A percentile compares a stretch with the other conserved stretches of the same genome.
Evolutionary conservation across 2,329 filamentous ascomycete genomes (phyloP).

Genomic region (Orbilia quercus): DNA sequence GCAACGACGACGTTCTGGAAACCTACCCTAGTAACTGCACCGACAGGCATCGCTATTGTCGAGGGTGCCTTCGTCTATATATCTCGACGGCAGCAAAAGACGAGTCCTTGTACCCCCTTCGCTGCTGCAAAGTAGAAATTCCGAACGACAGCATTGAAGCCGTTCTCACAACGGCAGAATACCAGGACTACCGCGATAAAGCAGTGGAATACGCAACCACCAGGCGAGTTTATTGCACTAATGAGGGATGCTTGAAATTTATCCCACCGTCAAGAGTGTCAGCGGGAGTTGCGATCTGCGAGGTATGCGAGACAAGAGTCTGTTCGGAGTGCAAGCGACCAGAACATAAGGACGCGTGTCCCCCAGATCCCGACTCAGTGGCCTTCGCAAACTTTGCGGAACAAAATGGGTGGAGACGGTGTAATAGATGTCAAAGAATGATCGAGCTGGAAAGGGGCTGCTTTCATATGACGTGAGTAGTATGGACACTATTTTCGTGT

Average conservation of each 20-base stretch:
- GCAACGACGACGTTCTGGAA: conserved; percentile 5
- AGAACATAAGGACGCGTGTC: conserved; percentile 7
- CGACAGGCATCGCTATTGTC: conserved; percentile 25
- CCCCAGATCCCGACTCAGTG: neutral
- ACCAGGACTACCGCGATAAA: conserved; percentile 8
- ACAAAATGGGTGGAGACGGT: conserved; percentile 40
- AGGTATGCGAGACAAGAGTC: conserved; percentile 11
- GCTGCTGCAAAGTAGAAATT: conserved; percentile 35
- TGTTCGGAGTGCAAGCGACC: conserved; percentile 14
- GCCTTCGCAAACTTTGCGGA: neutral
- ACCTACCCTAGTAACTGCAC: conserved; percentile 1
- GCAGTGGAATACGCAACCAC: conserved; percentile 27
- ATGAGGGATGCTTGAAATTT: conserved; percentile 33
- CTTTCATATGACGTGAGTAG: conserved; percentile 49
- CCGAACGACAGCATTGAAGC: neutral
- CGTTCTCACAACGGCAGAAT: conserved; percentile 17
- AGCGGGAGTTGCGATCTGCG: conserved; percentile 1
- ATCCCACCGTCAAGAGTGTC: conserved; percentile 18
- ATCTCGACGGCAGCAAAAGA: conserved; percentile 35
- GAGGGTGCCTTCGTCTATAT: conserved; percentile 23
- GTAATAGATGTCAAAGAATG: conserved; percentile 29
- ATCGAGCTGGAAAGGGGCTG: conserved; percentile 37
- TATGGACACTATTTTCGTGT: neutral
- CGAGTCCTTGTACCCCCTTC: conserved; percentile 38
- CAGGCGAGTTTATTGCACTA: conserved; percentile 37